Evolutionary conservation across 441 rosid genomes (phyloP), one percentile per base, ranked within the genome.

Genomic region (Rhodomyrtus psidioides): DNA sequence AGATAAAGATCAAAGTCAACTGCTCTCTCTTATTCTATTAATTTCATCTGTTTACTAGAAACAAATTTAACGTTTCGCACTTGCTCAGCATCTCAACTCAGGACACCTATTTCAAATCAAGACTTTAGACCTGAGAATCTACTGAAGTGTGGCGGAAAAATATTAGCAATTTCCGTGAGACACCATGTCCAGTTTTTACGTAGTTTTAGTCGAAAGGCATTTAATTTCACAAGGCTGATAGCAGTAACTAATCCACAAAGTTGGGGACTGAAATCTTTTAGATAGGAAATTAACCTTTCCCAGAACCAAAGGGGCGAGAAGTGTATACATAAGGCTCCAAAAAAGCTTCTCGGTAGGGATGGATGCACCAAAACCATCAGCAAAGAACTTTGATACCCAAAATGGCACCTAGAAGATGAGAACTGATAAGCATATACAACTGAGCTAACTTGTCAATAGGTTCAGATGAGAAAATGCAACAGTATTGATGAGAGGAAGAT

Each of bases 311-410:
- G 87, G 87, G 17, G 39, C 84, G 12, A 85, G 87, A 81, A 85
- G 83, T 10, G 87, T 85, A 55, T 2, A 49, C 82, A 85, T 82
- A 58, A 85, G 87, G 82, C 70, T 85, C 87, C 84, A 81, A 56
- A 85, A 85, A 23, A 85, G 84, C 75, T 82, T 53, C 34, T 83
- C 59, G 6, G 87, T 58, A 26, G 87, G 87, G 79, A 85, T 85
- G 81, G 79, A 81, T 58, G 81, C 84, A 6, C 87, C 81, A 26
- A 30, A 86, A 54, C 87, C 87, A 82, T 53, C 62, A 6, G 81
- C 54, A 19, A 86, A 82, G 54, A 6, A 86, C 27, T 82, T 86
- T 26, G 84, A 86, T 58, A 82, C 62, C 87, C 87, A 86, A 60
- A 86, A 82, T 58, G 87, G 84, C 84, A 86, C 87, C 82, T 81